These are phyloP conservation scores for Borovskyia barvae DNA, from an alignment of 208 protist genomes.

Conservation along the genomic window DNA sequence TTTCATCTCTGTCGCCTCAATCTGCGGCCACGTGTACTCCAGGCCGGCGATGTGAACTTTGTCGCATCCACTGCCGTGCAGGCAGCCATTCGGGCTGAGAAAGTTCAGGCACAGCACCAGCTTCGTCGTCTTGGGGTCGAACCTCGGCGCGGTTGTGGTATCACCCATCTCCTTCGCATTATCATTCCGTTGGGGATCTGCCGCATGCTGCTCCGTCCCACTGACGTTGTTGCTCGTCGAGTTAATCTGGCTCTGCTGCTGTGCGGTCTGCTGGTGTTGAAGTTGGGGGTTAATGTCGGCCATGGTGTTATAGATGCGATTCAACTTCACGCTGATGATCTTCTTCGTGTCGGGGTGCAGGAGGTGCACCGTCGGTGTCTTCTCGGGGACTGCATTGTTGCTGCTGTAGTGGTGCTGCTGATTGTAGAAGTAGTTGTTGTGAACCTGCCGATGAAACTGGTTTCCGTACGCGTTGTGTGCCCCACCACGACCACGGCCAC, in stretches of 20 bases:
- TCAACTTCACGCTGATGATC: constrained; percentile 57
- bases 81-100: constrained; percentile 44
- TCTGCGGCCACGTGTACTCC: constrained; percentile 74
- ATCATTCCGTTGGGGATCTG: constrained; percentile 9
- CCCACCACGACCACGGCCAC: constrained; percentile 18
- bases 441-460: constrained; percentile 32
- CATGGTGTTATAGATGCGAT: constrained; percentile 63
- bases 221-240: constrained; percentile 20
- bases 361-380: constrained; percentile 54
- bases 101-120: constrained; percentile 56
- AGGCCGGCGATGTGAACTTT: constrained; percentile 72
- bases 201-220: constrained; percentile 4
- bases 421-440: constrained; percentile 50
- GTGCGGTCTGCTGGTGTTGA: constrained; percentile 8
- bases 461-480: constrained; percentile 13
- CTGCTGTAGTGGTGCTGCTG: constrained; percentile 48
- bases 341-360: constrained; percentile 41
- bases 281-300: constrained; percentile 41
- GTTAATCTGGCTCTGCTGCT: constrained; percentile 1
- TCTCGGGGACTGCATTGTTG: constrained; percentile 75
- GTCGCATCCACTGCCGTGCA: constrained; percentile 59
- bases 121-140: constrained; percentile 33
- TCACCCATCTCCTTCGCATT: constrained; percentile 17
- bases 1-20: constrained; percentile 29
- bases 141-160: constrained; percentile 1